Evolutionary conservation across 768 basidiomycete genomes (phyloP), one percentile per base, ranked within the genome.

Genomic region (Psilocybe cyanescens): DNA sequence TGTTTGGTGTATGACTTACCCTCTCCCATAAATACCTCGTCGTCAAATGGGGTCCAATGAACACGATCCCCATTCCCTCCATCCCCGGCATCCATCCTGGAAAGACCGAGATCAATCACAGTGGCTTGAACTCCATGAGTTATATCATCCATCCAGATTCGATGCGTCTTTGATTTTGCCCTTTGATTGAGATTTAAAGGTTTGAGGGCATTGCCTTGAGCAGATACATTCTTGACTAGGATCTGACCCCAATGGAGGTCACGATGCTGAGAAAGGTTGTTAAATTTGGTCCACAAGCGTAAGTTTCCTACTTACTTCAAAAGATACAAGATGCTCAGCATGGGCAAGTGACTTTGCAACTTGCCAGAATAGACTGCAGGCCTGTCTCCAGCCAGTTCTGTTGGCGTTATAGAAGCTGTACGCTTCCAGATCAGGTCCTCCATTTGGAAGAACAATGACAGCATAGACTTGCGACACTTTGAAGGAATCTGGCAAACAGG

Each of bases 201-300:
- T 65, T 79, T 73, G 16, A 82, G 71, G 14, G 72, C 72, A 63
- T 67, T 65, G 39, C 66, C 46, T 16, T 64, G 63, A 55, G 67
- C 63, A 24, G 81, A 74, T 3, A 83, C 59, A 60, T 82, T 80
- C 69, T 88, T 88, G 51, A 99, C 86, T 7, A 99, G 82, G 53
- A 99, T 91, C 73, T 99, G 97, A 19, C 97, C 97, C 86, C 94
- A 94, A 68, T 99, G 97, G n/a, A 99, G 85, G 74, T 99, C 97
- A 33, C 97, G 94, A 75, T 99, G 97, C 97, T 99, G 55, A 24
- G 9, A 45, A 44, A n/a, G 31, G 44, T 1, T 24, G 16, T 55
- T 54, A 60, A 57, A 14, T 19, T 44, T 19, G 29, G 35, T 19
- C 17, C 4, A 37, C 11, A n/a, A 35, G 8, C 4, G 19, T 30